Evolutionary conservation across 75 land plant species (phyloP).

Genomic region (Selaginella moellendorffii): DNA sequence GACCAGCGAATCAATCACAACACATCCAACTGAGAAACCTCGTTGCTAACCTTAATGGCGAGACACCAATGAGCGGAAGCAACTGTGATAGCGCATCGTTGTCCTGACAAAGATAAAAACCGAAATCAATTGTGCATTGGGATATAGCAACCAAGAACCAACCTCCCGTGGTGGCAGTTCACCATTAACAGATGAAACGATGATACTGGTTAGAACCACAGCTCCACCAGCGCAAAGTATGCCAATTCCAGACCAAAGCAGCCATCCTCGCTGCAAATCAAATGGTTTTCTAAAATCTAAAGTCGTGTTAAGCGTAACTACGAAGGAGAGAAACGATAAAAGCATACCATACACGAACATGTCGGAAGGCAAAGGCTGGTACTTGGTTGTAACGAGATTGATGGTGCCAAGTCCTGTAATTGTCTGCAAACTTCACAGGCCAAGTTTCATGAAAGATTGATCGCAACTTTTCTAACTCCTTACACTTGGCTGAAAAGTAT

Average conservation of each 20-base stretch:
- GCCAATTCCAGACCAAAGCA: conserved; percentile 77
- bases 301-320: background rate
- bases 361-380: conserved; percentile 22
- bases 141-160: conserved; percentile 1
- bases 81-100: conserved; percentile 70
- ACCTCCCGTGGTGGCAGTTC: conserved; percentile 76
- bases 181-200: conserved; percentile 40
- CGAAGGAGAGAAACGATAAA: background rate
- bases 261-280: conserved; percentile 67
- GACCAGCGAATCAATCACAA: conserved; percentile 2
- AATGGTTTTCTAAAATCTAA: conserved; percentile 65
- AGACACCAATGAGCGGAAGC: conserved; percentile 82
- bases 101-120: conserved; percentile 17
- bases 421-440: conserved; percentile 19
- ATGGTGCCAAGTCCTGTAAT: conserved; percentile 17
- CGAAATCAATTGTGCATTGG: background rate
- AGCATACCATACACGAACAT: conserved; percentile 21
- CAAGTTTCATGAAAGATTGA: background rate
- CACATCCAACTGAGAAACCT: background rate
- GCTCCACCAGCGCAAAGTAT: conserved; percentile 38
- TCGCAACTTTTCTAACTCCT: background rate
- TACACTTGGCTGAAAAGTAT: conserved; percentile 27
- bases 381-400: conserved; percentile 13
- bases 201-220: conserved; percentile 44
- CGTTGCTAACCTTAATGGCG: conserved; percentile 50